Conservation (phyloP, 2,329 filamentous ascomycete genomes). For the Clarireedia hainanense region DNA sequence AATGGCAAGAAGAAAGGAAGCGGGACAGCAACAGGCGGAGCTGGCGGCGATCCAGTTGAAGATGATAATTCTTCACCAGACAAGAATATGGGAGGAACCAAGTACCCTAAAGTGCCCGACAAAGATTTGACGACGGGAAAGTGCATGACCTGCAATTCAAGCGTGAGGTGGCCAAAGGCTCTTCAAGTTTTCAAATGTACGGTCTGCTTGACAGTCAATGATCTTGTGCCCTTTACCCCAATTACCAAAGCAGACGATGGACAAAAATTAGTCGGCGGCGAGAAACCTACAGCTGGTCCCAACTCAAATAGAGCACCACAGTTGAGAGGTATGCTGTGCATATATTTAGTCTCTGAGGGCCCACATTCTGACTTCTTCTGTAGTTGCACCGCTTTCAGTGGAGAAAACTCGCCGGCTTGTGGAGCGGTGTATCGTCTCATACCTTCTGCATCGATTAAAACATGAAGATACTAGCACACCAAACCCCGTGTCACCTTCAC, state of each 20-base stretch:
- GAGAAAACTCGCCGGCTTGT: conserved; percentile 52
- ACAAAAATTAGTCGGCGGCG: conserved; percentile 12
- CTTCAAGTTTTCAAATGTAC: conserved; percentile 73
- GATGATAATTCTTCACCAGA: conserved; percentile 1
- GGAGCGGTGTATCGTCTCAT: conserved; percentile 41
- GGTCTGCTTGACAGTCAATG: conserved; percentile 78
- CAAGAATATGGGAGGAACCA: conserved; percentile 24
- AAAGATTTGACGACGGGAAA: conserved; percentile 61
- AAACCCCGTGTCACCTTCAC: background rate
- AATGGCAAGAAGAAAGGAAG: conserved; percentile 47
- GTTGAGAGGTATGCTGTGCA: conserved; percentile 16
- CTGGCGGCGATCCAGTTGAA: background rate
- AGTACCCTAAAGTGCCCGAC: conserved; percentile 31
- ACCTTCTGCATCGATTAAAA: conserved; percentile 38
- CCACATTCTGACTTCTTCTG: conserved; percentile 6
- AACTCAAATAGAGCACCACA: conserved; percentile 11
- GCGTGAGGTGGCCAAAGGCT: conserved; percentile 70
- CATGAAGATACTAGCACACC: conserved; percentile 25
- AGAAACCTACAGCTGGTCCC: conserved; percentile 15
- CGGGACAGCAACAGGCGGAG: conserved; percentile 19
- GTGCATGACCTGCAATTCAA: conserved; percentile 80
- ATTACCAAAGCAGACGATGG: background rate
- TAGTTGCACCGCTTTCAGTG: conserved; percentile 46
- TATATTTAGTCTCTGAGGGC: background rate
- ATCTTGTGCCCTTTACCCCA: conserved; percentile 46